Percentiles rank a stretch among this genome's conserved stretches.
phyloP scores from a whole-genome alignment of 2,329 filamentous ascomycete genomes.

The Sporothrix mexicana region DNA sequence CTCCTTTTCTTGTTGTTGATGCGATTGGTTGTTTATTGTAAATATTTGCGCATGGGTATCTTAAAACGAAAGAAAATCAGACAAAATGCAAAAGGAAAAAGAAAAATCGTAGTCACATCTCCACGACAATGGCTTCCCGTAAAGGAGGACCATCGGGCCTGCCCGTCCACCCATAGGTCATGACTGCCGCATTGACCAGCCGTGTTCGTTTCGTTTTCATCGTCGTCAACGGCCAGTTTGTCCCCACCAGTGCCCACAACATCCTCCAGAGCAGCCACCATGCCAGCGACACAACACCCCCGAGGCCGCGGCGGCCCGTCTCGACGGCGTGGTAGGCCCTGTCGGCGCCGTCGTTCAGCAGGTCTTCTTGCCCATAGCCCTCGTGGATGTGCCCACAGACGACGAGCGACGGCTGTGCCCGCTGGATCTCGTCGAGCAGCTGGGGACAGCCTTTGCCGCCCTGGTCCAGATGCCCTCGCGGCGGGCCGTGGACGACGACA shows the following conservation, averaged over 20 bases:
- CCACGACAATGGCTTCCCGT: not conserved
- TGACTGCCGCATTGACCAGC: not conserved
- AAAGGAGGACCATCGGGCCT: not conserved
- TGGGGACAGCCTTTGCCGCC: conserved; percentile 31
- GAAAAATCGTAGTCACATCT: not conserved
- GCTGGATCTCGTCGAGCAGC: conserved; percentile 22
- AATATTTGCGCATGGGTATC: too few species aligned
- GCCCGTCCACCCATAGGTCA: not conserved
- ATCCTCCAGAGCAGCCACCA: not conserved
- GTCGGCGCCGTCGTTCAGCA: conserved; percentile 19
- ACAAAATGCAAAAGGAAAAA: too few species aligned
- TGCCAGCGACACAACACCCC: not conserved
- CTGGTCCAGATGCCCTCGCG: conserved; percentile 22
- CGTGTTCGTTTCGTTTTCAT: not conserved
- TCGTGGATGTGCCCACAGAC: conserved; percentile 33
- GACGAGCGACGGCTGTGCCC: conserved; percentile 13
- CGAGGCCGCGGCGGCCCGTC: not conserved
- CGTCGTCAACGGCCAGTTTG: not conserved
- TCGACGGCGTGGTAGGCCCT: conserved; percentile 3
- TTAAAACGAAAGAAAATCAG: too few species aligned
- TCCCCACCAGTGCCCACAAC: not conserved
- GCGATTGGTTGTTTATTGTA: too few species aligned
- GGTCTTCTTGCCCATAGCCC: conserved; percentile 23
- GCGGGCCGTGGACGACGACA: conserved; percentile 31
- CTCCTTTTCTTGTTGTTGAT: too few species aligned